phyloP scores from a whole-genome alignment of 2,329 filamentous ascomycete genomes.

The Aspergillus hortae region DNA sequence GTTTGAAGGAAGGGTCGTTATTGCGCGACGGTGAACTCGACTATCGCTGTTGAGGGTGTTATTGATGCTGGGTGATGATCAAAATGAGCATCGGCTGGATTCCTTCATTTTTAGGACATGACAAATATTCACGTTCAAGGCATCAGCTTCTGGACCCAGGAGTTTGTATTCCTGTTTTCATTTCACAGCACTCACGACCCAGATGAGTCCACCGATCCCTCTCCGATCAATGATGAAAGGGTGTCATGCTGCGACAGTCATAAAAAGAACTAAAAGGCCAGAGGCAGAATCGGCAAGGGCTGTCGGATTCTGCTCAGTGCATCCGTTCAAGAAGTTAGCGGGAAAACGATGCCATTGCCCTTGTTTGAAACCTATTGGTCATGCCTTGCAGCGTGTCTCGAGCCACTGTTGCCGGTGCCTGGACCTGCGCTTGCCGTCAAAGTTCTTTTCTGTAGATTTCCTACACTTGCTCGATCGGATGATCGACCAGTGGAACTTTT shows the following conservation, averaged over 20 bases:
- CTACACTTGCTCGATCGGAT: not conserved
- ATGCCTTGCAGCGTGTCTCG: constrained; percentile 16
- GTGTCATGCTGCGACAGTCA: not conserved
- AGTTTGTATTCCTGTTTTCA: not conserved
- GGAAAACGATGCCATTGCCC: constrained; percentile 6
- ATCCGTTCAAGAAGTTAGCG: not conserved
- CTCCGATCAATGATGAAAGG: too few species aligned
- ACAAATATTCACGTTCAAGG: too few species aligned
- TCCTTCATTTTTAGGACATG: not conserved
- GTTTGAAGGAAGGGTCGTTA: not conserved
- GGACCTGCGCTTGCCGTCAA: not conserved
- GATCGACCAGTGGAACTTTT: not conserved
- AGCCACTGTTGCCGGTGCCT: not conserved
- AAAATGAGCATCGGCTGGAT: not conserved
- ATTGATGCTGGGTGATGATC: not conserved
- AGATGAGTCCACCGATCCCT: not conserved
- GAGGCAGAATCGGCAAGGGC: not conserved
- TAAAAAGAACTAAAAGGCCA: not conserved
- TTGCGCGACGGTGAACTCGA: not conserved
- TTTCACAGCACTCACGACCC: not conserved
- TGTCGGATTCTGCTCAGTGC: not conserved
- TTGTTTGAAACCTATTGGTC: constrained; percentile 15
- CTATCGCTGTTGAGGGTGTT: not conserved
- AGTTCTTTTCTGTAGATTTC: not conserved
- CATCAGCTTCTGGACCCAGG: too few species aligned